A percentile compares a stretch with the other conserved stretches of the same genome.
These are phyloP conservation scores for Babesia ovata DNA, from an alignment of 169 alveolate species.

Conservation along the genomic window DNA sequence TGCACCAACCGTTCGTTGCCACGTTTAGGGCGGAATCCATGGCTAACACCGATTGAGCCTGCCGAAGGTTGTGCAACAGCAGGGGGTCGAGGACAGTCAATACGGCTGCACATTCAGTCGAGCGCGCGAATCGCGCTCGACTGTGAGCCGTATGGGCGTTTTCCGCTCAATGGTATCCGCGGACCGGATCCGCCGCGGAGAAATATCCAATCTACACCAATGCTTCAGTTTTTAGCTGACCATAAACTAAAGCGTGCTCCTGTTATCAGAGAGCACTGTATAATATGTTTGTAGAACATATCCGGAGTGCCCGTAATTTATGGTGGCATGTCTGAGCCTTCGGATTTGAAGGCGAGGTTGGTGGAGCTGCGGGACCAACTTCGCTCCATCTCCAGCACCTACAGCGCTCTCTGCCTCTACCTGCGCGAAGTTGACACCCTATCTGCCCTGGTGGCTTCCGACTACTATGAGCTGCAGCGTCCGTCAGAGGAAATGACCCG, in stretches of 20 bases:
- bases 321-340: conserved; percentile 3
- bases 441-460: conserved; percentile 14
- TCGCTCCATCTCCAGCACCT: neutral
- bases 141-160: neutral
- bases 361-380: conserved; percentile 37
- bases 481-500: conserved; percentile 36
- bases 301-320: neutral
- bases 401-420: conserved; percentile 23
- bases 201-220: neutral
- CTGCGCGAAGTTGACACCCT: conserved; percentile 32
- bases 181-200: neutral
- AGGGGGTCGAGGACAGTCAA: neutral
- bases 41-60: neutral
- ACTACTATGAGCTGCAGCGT: conserved; percentile 38
- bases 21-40: conserved; percentile 15
- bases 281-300: too few relatives aligned
- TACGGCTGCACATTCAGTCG: neutral
- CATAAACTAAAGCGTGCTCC: too few relatives aligned
- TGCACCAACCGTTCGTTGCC: conserved; percentile 23
- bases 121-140: neutral
- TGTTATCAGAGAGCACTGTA: too few relatives aligned
- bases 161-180: neutral
- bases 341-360: conserved; percentile 11
- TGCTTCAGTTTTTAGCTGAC: too few relatives aligned
- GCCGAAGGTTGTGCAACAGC: neutral